These are phyloP conservation scores for Xenoacremonium recifei DNA, from an alignment of 2,329 filamentous ascomycete species.

Conservation along the genomic window DNA sequence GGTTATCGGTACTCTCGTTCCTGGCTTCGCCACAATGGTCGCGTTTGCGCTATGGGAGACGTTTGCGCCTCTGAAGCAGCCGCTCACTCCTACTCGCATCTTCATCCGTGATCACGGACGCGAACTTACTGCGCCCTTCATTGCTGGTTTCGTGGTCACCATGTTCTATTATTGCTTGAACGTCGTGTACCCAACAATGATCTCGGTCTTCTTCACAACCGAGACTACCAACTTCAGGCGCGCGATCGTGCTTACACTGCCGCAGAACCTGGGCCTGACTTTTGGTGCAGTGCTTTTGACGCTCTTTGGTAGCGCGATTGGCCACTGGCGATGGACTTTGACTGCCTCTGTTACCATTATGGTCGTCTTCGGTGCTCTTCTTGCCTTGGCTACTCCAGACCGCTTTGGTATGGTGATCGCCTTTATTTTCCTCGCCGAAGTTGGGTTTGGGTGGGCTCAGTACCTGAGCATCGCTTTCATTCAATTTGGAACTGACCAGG, in stretches of 20 bases:
- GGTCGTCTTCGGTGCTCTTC: constrained; percentile 44
- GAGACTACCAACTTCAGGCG: constrained; percentile 11
- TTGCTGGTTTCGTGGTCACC: constrained; percentile 44
- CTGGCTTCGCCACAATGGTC: constrained; percentile 33
- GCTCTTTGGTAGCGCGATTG: constrained; percentile 39
- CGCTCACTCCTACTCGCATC: constrained; percentile 42
- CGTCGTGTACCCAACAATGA: constrained; percentile 47
- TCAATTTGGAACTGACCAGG: constrained; percentile 48
- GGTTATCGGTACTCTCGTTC: constrained; percentile 36
- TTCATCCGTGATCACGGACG: constrained; percentile 43
- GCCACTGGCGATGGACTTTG: constrained; percentile 46
- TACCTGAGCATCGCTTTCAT: constrained; percentile 48
- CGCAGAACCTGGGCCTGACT: constrained; percentile 43
- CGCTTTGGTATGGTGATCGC: constrained; percentile 46
- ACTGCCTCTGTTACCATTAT: constrained; percentile 42
- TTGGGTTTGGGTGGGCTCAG: constrained; percentile 46
- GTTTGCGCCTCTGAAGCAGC: constrained; percentile 34
- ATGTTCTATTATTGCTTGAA: constrained; percentile 51
- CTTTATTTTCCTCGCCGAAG: constrained; percentile 43
- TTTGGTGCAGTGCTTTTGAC: constrained; percentile 41
- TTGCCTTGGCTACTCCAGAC: constrained; percentile 41
- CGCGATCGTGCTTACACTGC: constrained; percentile 33
- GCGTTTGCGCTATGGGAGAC: constrained; percentile 39
- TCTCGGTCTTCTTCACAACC: constrained; percentile 20
- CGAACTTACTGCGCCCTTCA: constrained; percentile 46